Conservation (phyloP, 225 moss, liverwort and hornwort genomes). For the Anthoceros angustus region DNA sequence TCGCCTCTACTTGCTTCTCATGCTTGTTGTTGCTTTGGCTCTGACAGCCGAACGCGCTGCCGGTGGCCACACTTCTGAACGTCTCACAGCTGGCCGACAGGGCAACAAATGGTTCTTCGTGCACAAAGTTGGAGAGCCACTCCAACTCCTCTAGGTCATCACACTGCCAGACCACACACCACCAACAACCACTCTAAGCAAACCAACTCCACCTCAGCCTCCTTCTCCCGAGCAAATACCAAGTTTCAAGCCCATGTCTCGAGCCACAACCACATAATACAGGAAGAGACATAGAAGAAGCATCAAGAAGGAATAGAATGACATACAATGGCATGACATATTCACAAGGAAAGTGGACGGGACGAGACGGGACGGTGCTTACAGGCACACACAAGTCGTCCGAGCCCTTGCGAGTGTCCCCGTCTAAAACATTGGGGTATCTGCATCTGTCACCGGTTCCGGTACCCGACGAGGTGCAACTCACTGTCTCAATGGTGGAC, state of each 20-base stretch:
- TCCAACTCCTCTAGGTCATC: slow-evolving; percentile 86
- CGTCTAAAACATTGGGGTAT: slow-evolving; percentile 20
- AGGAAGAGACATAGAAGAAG: background rate
- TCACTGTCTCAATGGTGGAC: background rate
- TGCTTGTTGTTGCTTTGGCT: slow-evolving; percentile 26
- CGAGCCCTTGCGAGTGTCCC: slow-evolving; percentile 13
- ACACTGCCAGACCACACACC: slow-evolving; percentile 35
- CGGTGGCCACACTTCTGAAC: background rate
- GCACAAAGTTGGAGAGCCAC: slow-evolving; percentile 85
- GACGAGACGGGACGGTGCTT: slow-evolving; percentile 22
- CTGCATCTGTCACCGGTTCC: background rate
- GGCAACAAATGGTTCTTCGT: slow-evolving; percentile 17
- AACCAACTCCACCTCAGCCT: background rate
- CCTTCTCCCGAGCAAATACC: too few species aligned
- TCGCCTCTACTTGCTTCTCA: slow-evolving; percentile 23
- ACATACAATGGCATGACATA: background rate
- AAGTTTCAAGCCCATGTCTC: too few species aligned
- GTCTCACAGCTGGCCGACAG: background rate
- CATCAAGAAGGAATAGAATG: background rate
- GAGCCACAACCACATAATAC: too few species aligned
- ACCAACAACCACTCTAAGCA: slow-evolving; percentile 12
- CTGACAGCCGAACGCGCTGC: slow-evolving; percentile 33
- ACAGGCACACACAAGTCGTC: slow-evolving; percentile 90
- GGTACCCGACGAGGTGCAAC: background rate
- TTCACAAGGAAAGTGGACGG: background rate